Evolutionary conservation across 2,329 filamentous ascomycete genomes (phyloP).

Genomic region (Pezicula rhizophila): DNA sequence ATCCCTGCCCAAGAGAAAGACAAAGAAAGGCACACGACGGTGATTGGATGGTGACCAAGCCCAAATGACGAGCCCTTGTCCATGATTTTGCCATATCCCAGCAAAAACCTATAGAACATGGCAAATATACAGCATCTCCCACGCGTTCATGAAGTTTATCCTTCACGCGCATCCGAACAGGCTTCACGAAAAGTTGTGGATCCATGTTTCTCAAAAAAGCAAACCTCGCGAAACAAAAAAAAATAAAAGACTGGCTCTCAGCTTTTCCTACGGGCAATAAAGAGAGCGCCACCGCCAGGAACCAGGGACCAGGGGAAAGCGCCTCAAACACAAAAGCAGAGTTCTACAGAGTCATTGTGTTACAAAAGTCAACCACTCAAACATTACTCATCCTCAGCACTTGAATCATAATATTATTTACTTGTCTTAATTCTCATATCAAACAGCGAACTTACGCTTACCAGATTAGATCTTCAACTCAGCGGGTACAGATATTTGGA

Average conservation of each 20-base stretch:
- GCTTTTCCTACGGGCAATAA: no score
- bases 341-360: neutral
- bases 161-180: neutral
- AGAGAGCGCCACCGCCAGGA: no score
- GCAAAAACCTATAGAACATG: neutral
- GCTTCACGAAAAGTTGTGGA: neutral
- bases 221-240: neutral
- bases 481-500: constrained; percentile 20
- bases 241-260: no score
- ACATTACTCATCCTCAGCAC: no score
- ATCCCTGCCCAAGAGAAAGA: neutral
- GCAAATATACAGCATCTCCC: neutral
- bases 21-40: neutral
- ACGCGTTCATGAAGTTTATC: neutral
- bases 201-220: neutral
- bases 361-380: no score
- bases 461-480: constrained; percentile 13
- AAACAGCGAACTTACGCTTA: neutral
- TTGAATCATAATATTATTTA: neutral
- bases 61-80: neutral
- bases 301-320: neutral
- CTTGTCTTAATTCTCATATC: neutral
- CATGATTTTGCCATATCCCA: neutral
- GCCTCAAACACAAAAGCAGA: neutral
- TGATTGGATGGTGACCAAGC: neutral